phyloP scores from a whole-genome alignment of 805 yeast species.

The Kodamaea kakaduensis region DNA sequence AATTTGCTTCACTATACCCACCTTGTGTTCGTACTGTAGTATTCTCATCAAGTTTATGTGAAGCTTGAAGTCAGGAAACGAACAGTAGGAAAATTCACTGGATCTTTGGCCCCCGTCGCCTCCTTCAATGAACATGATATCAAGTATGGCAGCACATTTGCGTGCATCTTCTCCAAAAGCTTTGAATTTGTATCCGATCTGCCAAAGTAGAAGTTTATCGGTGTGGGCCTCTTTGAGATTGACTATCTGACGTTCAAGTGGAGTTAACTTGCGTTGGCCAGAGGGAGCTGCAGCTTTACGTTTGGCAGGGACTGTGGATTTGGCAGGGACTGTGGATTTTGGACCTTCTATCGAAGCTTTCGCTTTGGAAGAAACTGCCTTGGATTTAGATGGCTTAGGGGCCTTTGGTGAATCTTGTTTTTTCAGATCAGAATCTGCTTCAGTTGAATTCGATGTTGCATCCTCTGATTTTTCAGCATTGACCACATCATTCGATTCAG shows the following conservation, averaged over 20 bases:
- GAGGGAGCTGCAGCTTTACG: conserved; percentile 10
- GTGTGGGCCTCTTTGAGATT: conserved; percentile 55
- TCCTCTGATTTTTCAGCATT: conserved; percentile 1
- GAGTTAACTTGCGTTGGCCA: too few species aligned
- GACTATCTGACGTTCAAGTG: conserved; percentile 74
- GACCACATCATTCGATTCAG: too few species aligned
- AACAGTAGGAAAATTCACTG: conserved; percentile 66
- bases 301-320: too few species aligned
- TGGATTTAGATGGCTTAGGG: conserved; percentile 1
- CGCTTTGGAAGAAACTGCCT: too few species aligned
- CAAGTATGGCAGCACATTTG: conserved; percentile 58
- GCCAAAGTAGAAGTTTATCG: conserved; percentile 74
- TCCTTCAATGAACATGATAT: conserved; percentile 72
- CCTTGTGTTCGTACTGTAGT: conserved; percentile 67
- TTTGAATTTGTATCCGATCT: conserved; percentile 90
- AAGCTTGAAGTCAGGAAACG: conserved; percentile 75
- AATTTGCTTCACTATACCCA: conserved; percentile 82
- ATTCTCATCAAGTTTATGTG: conserved; percentile 74
- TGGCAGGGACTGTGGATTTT: too few species aligned
- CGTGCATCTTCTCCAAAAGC: conserved; percentile 84
- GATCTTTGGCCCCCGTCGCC: conserved; percentile 55
- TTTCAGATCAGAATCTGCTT: too few species aligned
- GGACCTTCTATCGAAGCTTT: too few species aligned
- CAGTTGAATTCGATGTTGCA: conserved; percentile 1
- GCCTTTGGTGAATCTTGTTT: too few species aligned